Evolutionary conservation across 805 yeast genomes (phyloP).

Genomic region (Barnettozyma populi): DNA sequence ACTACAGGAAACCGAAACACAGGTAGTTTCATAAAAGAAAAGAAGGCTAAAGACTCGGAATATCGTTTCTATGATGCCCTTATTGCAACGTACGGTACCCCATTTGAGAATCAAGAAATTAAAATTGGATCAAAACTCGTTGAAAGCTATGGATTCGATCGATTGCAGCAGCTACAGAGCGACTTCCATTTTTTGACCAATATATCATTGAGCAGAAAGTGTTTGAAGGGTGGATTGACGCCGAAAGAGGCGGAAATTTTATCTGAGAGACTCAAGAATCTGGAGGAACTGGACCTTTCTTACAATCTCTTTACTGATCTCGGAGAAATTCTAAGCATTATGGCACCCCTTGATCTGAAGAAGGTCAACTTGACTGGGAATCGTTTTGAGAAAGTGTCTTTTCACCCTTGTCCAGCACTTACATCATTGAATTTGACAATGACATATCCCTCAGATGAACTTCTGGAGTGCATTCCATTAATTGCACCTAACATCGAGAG

Average conservation of each 20-base stretch:
- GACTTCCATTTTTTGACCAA: constrained; percentile 40
- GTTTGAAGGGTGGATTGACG: constrained; percentile 25
- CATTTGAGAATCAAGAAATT: constrained; percentile 29
- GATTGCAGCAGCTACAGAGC: constrained; percentile 42
- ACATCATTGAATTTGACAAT: constrained; percentile 24
- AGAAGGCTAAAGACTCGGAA: constrained; percentile 30
- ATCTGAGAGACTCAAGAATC: constrained; percentile 21
- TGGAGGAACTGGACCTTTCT: constrained; percentile 52
- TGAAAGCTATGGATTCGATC: constrained; percentile 63
- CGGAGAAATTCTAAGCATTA: constrained; percentile 32
- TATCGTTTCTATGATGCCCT: constrained; percentile 44
- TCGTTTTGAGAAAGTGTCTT: constrained; percentile 25
- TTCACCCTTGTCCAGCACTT: background rate
- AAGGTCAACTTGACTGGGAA: constrained; percentile 52
- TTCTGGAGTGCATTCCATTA: constrained; percentile 12
- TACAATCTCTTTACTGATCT: constrained; percentile 48
- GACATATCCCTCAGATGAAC: constrained; percentile 7
- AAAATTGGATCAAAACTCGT: constrained; percentile 52
- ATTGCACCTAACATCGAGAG: constrained; percentile 34
- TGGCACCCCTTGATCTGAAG: constrained; percentile 31
- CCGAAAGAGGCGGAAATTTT: constrained; percentile 2
- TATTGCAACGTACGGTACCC: constrained; percentile 39
- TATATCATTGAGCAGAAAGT: constrained; percentile 44
- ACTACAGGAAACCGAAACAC: constrained; percentile 30
- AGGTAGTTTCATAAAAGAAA: constrained; percentile 60